Conservation (phyloP, 2,329 filamentous ascomycete genomes). For the Alternaria dauci region DNA sequence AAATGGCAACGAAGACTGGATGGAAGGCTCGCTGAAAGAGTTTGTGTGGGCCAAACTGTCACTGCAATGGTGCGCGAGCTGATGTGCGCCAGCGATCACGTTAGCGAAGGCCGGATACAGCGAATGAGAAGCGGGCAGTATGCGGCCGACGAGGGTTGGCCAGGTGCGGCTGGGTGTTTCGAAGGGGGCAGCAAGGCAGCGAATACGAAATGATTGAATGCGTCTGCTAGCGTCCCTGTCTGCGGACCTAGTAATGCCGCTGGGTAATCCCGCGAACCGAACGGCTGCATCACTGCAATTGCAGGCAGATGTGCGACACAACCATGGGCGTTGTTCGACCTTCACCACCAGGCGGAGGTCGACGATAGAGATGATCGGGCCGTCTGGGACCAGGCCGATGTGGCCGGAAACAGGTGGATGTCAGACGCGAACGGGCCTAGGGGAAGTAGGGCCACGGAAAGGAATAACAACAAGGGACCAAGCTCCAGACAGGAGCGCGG, state of each 20-base stretch:
- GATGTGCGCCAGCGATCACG: slow-evolving; percentile 24
- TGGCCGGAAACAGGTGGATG: slow-evolving; percentile 29
- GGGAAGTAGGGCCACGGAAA: slow-evolving; percentile 13
- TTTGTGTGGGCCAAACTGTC: background rate
- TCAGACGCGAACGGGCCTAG: slow-evolving; percentile 24
- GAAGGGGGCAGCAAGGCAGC: slow-evolving; percentile 17
- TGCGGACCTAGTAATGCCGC: slow-evolving; percentile 17
- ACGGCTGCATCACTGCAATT: slow-evolving; percentile 27
- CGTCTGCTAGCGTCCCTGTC: slow-evolving; percentile 25
- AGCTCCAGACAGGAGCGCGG: slow-evolving; percentile 2
- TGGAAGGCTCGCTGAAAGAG: background rate
- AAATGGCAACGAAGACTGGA: background rate
- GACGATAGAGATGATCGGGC: slow-evolving; percentile 20
- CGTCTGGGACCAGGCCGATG: slow-evolving; percentile 35
- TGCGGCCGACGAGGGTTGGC: slow-evolving; percentile 28
- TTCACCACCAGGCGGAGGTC: slow-evolving; percentile 1
- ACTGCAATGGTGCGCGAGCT: slow-evolving; percentile 14
- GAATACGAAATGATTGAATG: slow-evolving; percentile 25
- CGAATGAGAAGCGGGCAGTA: slow-evolving; percentile 29
- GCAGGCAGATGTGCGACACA: slow-evolving; percentile 19
- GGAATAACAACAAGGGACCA: slow-evolving; percentile 6
- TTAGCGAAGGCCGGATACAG: slow-evolving; percentile 24
- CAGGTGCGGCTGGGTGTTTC: slow-evolving; percentile 21
- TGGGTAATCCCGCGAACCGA: slow-evolving; percentile 24
- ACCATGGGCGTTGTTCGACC: slow-evolving; percentile 10